Percentiles rank a stretch among this genome's conserved stretches.
These are phyloP conservation scores for Neophaeococcomyces aloes DNA, from an alignment of 2,329 filamentous ascomycete genomes.

Conservation along the genomic window DNA sequence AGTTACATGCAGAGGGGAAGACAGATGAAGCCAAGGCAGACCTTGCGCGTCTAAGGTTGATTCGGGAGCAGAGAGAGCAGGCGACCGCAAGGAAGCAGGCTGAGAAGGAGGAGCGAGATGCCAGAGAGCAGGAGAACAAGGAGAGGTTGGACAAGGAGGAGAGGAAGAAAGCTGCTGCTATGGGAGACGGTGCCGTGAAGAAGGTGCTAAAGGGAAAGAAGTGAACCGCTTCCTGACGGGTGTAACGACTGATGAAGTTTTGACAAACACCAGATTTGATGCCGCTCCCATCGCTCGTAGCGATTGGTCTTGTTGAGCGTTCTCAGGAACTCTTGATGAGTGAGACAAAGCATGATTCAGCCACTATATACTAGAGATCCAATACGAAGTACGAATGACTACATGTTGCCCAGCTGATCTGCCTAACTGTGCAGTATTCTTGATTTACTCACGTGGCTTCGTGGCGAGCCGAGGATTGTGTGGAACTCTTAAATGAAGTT, in stretches of 20 bases:
- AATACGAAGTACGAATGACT: too few relatives aligned
- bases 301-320: too few relatives aligned
- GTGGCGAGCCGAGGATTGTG: neutral
- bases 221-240: slow-evolving; percentile 9
- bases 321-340: too few relatives aligned
- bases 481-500: neutral
- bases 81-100: slow-evolving; percentile 75
- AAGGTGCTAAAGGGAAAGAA: slow-evolving; percentile 25
- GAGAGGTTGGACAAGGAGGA: slow-evolving; percentile 28
- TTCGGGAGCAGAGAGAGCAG: slow-evolving; percentile 75
- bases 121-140: slow-evolving; percentile 29
- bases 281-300: too few relatives aligned
- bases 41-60: slow-evolving; percentile 67
- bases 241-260: neutral
- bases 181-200: slow-evolving; percentile 17
- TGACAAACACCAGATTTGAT: too few relatives aligned
- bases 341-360: too few relatives aligned
- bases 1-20: slow-evolving; percentile 87
- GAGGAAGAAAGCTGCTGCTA: slow-evolving; percentile 30
- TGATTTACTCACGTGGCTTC: neutral
- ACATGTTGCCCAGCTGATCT: too few relatives aligned
- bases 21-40: slow-evolving; percentile 91
- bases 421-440: too few relatives aligned
- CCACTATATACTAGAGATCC: too few relatives aligned
- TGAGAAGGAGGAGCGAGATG: slow-evolving; percentile 47